Evolutionary conservation across 345 rosid species (phyloP).

Genomic region (Balakata baccata): DNA sequence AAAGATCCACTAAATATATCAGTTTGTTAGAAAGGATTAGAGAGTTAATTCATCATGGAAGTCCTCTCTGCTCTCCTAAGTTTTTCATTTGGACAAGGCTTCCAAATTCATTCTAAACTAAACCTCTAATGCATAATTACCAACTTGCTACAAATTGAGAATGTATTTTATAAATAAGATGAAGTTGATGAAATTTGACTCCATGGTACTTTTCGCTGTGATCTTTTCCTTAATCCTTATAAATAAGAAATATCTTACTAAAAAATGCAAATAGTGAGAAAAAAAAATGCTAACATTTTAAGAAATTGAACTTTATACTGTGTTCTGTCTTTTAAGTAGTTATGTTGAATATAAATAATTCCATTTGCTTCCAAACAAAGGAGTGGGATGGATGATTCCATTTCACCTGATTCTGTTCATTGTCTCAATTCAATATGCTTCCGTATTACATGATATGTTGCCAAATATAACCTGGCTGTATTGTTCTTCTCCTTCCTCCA

Average conservation of each 20-base stretch:
- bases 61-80: neutral
- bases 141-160: neutral
- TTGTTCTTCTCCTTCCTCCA: too few relatives aligned
- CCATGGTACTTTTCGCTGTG: too few relatives aligned
- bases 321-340: neutral
- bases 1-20: neutral
- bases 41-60: neutral
- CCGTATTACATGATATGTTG: neutral
- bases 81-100: neutral
- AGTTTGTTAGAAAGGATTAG: neutral
- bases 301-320: neutral
- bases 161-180: neutral
- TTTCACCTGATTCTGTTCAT: too few relatives aligned
- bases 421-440: neutral
- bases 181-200: neutral
- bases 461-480: too few relatives aligned
- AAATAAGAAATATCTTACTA: neutral
- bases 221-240: too few relatives aligned
- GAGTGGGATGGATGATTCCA: too few relatives aligned
- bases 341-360: neutral
- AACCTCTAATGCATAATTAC: neutral
- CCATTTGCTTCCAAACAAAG: neutral
- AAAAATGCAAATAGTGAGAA: neutral
- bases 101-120: neutral
- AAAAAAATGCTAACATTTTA: neutral